Evolutionary conservation across 2,329 filamentous ascomycete species (phyloP).

Genomic region (Cadophora malorum): DNA sequence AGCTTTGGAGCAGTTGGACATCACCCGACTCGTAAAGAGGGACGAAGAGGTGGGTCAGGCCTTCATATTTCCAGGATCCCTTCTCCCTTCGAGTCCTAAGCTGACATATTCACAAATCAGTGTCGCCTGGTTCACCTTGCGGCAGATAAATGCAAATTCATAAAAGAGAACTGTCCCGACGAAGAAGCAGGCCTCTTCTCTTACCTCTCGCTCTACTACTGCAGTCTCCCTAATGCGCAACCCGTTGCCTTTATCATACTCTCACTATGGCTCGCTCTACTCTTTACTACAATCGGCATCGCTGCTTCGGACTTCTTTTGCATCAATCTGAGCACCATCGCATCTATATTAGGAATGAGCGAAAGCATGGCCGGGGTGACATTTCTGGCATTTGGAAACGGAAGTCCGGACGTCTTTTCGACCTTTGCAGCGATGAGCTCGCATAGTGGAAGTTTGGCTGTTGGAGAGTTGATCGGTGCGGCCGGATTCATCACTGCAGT

Average conservation of each 20-base stretch:
- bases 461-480: slow-evolving; percentile 93
- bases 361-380: slow-evolving; percentile 97
- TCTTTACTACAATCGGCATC: slow-evolving; percentile 97
- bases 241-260: slow-evolving; percentile 81
- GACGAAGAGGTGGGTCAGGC: slow-evolving; percentile 44
- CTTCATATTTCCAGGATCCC: background rate
- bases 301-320: slow-evolving; percentile 99
- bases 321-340: slow-evolving; percentile 93
- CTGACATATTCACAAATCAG: slow-evolving; percentile 46
- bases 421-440: slow-evolving; percentile 98
- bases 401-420: slow-evolving; percentile 96
- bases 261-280: slow-evolving; percentile 80
- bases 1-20: slow-evolving; percentile 38
- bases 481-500: slow-evolving; percentile 96
- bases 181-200: slow-evolving; percentile 90
- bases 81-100: background rate
- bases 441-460: slow-evolving; percentile 94
- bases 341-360: slow-evolving; percentile 86
- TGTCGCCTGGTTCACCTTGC: slow-evolving; percentile 82
- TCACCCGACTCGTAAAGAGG: slow-evolving; percentile 39
- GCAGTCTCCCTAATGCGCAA: slow-evolving; percentile 70
- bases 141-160: slow-evolving; percentile 84
- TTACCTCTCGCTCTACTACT: slow-evolving; percentile 93
- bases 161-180: slow-evolving; percentile 80
- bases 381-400: slow-evolving; percentile 95